Percentiles rank a stretch among this genome's conserved stretches.
Evolutionary conservation across 345 rosid genomes (phyloP).

Genomic region (sweet orange (Citrus sinensis)): DVS_A1.0 CM039163.1:50280001-50280500

Average conservation of each 20-base stretch:
- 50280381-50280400: slow-evolving; percentile 68
- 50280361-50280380: slow-evolving; percentile 85
- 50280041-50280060: slow-evolving; percentile 74
- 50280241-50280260: slow-evolving; percentile 40
- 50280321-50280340: slow-evolving; percentile 93
- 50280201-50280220: slow-evolving; percentile 51
- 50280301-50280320: slow-evolving; percentile 76
- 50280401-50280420: slow-evolving; percentile 80
- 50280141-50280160: slow-evolving; percentile 57
- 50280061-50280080: slow-evolving; percentile 88
- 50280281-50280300: slow-evolving; percentile 85
- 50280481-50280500: slow-evolving; percentile 89
- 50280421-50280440: slow-evolving; percentile 58
- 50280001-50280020: slow-evolving; percentile 43
- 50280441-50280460: slow-evolving; percentile 58
- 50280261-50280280: slow-evolving; percentile 57
- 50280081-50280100: slow-evolving; percentile 96
- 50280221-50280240: slow-evolving; percentile 41
- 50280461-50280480: slow-evolving; percentile 86
- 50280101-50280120: slow-evolving; percentile 95
- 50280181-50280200: slow-evolving; percentile 74
- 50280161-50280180: slow-evolving; percentile 80
- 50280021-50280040: slow-evolving; percentile 67
- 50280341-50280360: slow-evolving; percentile 80
- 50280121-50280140: slow-evolving; percentile 84